Conservation (phyloP, 2,329 filamentous ascomycete genomes). For the Cladosporium oxysporum region DNA sequence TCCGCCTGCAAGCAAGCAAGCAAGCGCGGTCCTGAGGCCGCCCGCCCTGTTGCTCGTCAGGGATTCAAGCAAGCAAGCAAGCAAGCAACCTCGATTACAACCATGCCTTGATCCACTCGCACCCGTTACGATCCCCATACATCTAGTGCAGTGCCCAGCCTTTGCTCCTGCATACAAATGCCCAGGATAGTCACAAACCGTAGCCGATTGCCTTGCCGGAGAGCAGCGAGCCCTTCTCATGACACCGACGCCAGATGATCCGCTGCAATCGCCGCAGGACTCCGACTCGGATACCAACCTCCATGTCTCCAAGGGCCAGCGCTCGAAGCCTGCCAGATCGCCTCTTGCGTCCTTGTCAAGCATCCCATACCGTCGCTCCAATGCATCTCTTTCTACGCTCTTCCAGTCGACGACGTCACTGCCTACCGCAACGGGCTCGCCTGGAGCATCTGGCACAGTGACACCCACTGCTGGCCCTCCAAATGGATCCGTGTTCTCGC, state of each 20-base stretch:
- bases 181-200: slow-evolving; percentile 11
- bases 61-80: neutral
- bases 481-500: slow-evolving; percentile 48
- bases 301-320: slow-evolving; percentile 55
- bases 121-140: neutral
- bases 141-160: neutral
- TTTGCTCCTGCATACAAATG: slow-evolving; percentile 23
- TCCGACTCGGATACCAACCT: slow-evolving; percentile 67
- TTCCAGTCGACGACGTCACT: slow-evolving; percentile 54
- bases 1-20: neutral
- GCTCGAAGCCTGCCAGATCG: slow-evolving; percentile 42
- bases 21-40: neutral
- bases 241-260: slow-evolving; percentile 66
- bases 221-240: slow-evolving; percentile 45
- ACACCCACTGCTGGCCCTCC: slow-evolving; percentile 42
- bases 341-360: slow-evolving; percentile 62
- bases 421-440: slow-evolving; percentile 36
- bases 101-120: neutral
- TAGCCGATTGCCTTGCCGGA: slow-evolving; percentile 9
- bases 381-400: slow-evolving; percentile 54
- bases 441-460: slow-evolving; percentile 39
- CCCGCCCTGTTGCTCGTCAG: neutral
- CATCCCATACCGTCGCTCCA: slow-evolving; percentile 56
- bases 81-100: neutral
- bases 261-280: slow-evolving; percentile 68